Evolutionary conservation across 805 yeast species (phyloP), one percentile per base, ranked within the genome.

Genomic region (Saturnispora diversa): DNA sequence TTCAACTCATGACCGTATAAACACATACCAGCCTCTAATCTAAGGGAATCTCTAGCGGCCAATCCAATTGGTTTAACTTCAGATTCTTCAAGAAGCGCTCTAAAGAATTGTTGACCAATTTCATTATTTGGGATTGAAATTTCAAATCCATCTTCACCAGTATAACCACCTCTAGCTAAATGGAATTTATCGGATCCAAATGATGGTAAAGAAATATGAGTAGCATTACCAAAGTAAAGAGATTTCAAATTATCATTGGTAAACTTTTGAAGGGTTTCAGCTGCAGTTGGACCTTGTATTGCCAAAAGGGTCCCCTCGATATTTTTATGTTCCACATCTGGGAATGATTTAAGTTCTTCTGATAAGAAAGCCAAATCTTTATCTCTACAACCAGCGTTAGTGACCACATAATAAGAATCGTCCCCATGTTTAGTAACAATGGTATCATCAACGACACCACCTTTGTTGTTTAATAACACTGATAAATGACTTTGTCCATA

Each of bases 131-230:
- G 81, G 45, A 88, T 79, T 7, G 94, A 79, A 44, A 90, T 74
- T 61, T 92, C 98, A 60, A 92, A 90, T 2, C 98, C 98, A 59
- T 92, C 98, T 63, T 92, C 98, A 15, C 98, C 98, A 6, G 98
- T 92, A 67, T 92, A 92, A 2, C 98, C 98, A 19, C 94, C 84
- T 62, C 98, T 79, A 3, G 95, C 84, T n/a, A 87, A 71, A 56
- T 87, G 94, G 39, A 82, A 68, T 37, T 68, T 65, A 22, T 64
- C 59, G 45, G 59, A 56, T 40, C 63, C 66, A 53, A 59, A 65
- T 2, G 67, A 63, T 16, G 70, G 56, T 24, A 71, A 56, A 23
- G 61, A 61, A 39, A 74, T 62, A 52, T 68, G 75, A 30, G 64
- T 65, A 10, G 81, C 71, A 52, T 75, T 71, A 39, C 97, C 97